Evolutionary conservation across 257 asterid genomes (phyloP), one percentile per base, ranked within the genome.

Genomic region (Ehretia macrophylla): DNA sequence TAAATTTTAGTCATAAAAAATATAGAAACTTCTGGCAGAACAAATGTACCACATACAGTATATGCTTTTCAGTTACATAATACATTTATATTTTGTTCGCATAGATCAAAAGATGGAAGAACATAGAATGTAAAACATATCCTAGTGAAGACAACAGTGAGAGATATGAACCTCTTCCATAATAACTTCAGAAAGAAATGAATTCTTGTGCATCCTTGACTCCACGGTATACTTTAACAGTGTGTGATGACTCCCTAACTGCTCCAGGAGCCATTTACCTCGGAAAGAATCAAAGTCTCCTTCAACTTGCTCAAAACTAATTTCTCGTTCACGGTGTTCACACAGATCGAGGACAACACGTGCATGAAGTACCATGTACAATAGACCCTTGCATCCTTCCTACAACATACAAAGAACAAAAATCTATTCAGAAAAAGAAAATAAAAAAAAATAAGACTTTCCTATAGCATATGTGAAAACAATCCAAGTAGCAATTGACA

Each of bases 351-450:
- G 96, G 63, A 88, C 74, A 51, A 88, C 98, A 44, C 88, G 95
- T 12, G 98, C 98, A 73, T 91, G 98, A 61, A 91, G 95, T 60
- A 88, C 96, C 98, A 91, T 91, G 62, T 91, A 91, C 46, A 88
- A 72, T 45, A 88, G 81, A 44, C 95, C 98, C 75, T 91, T 91
- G 95, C 98, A 91, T 55, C 98, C 98, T 77, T 91, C 98, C 97
- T 91, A 81, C 55, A 72, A 69, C 37, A 66, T 17, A 45, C 42
- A 66, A 55, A 64, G 70, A n/a, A n/a, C 21, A 37, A 58, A 49
- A 62, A 21, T 27, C 23, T 14, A 13, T 55, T 55, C 39, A 37
- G 60, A 14, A n/a, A n/a, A n/a, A n/a, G 45, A 23, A 55, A 55
- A 37, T 14, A 17, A 11, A 55, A 18, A 55, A 8, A 14, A 45